phyloP scores from a whole-genome alignment of 164 flowering plant species.

The Vitis cinerea region DNA sequence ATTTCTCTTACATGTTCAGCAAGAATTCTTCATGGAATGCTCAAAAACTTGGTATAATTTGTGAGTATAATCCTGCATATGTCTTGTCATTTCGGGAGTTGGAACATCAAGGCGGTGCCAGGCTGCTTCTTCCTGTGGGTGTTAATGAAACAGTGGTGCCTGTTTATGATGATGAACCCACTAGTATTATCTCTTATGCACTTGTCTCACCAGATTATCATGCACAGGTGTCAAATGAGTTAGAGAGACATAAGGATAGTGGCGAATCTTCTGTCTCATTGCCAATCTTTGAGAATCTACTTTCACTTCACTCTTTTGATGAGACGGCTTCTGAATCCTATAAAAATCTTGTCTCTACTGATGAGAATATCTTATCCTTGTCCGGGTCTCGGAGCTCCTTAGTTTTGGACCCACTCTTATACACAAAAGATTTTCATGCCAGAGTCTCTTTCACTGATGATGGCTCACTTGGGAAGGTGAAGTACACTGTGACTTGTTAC shows the following conservation, averaged over 20 bases:
- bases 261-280: slow-evolving; percentile 42
- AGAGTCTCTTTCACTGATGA: slow-evolving; percentile 62
- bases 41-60: slow-evolving; percentile 36
- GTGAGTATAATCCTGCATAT: slow-evolving; percentile 59
- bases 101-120: slow-evolving; percentile 55
- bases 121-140: slow-evolving; percentile 67
- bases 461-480: slow-evolving; percentile 70
- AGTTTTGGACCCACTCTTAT: slow-evolving; percentile 43
- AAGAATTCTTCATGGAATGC: slow-evolving; percentile 31
- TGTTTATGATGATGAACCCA: slow-evolving; percentile 86
- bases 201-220: slow-evolving; percentile 56
- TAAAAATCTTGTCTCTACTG: slow-evolving; percentile 53
- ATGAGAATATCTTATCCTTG: slow-evolving; percentile 48
- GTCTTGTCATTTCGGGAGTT: slow-evolving; percentile 53
- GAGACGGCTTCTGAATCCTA: slow-evolving; percentile 42
- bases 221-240: slow-evolving; percentile 51
- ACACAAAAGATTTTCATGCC: slow-evolving; percentile 58
- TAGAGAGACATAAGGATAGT: slow-evolving; percentile 47
- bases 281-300: slow-evolving; percentile 40
- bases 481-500: slow-evolving; percentile 77
- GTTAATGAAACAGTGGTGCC: slow-evolving; percentile 71
- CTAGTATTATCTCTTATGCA: slow-evolving; percentile 74
- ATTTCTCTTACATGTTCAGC: slow-evolving; percentile 42
- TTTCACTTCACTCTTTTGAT: slow-evolving; percentile 40
- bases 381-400: slow-evolving; percentile 50